These are phyloP conservation scores for Suhomyces wounanorum DNA, from an alignment of 1,139 yeast genomes.

Conservation along the genomic window DNA sequence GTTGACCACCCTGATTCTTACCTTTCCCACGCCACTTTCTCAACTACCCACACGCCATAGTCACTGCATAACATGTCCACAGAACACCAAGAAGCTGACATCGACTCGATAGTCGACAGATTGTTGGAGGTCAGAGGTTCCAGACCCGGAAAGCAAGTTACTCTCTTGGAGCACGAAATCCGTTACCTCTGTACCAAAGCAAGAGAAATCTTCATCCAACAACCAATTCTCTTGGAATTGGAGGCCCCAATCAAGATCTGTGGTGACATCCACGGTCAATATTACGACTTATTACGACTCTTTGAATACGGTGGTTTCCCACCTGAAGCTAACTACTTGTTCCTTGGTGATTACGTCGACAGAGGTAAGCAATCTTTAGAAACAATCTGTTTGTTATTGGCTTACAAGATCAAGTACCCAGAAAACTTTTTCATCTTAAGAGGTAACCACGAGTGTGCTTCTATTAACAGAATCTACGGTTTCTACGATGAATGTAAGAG, in stretches of 20 bases:
- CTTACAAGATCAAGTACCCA: constrained; percentile 95
- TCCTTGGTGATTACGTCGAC: constrained; percentile 96
- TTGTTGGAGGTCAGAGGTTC: constrained; percentile 96
- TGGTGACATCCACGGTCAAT: constrained; percentile 98
- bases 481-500: constrained; percentile 97
- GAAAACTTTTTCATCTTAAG: constrained; percentile 93
- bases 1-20: constrained; percentile 1
- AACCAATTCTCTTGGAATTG: constrained; percentile 90
- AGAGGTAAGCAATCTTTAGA: constrained; percentile 97
- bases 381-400: constrained; percentile 87
- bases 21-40: background rate
- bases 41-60: constrained; percentile 6
- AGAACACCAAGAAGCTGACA: constrained; percentile 86
- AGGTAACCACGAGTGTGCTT: constrained; percentile 98
- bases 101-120: constrained; percentile 96
- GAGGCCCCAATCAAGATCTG: constrained; percentile 96
- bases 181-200: constrained; percentile 96
- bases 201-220: constrained; percentile 95
- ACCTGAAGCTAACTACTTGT: constrained; percentile 95
- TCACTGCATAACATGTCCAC: constrained; percentile 27
- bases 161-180: constrained; percentile 90
- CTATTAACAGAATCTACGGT: constrained; percentile 95
- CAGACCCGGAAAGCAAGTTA: constrained; percentile 96
- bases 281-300: constrained; percentile 89
- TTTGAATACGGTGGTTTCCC: constrained; percentile 99